phyloP scores from a whole-genome alignment of 2,329 filamentous ascomycete species.

The Cladosporium sp. region DNA sequence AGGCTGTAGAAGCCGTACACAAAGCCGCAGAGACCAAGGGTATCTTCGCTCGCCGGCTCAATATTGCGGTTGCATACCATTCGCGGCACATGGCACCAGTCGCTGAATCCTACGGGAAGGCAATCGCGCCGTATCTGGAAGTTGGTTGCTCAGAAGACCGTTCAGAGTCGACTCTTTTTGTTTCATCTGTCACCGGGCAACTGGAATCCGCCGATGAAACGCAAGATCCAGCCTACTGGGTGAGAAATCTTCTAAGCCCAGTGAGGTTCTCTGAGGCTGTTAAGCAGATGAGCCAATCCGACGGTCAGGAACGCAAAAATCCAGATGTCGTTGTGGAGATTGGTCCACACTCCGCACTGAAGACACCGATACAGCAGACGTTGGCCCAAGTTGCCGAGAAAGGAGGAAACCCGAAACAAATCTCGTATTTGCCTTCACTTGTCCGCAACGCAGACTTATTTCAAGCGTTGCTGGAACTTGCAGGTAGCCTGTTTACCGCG shows the following conservation, averaged over 20 bases:
- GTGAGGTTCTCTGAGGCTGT: too few relatives aligned
- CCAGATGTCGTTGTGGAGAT: neutral
- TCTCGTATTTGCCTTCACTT: too few relatives aligned
- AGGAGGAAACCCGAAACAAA: too few relatives aligned
- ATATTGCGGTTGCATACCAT: slow-evolving; percentile 41
- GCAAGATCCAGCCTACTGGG: neutral
- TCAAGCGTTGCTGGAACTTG: too few relatives aligned
- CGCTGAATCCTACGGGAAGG: slow-evolving; percentile 12
- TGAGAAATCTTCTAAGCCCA: neutral
- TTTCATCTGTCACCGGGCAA: too few relatives aligned
- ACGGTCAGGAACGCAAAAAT: too few relatives aligned
- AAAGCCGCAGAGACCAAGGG: slow-evolving; percentile 30
- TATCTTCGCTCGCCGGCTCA: slow-evolving; percentile 37
- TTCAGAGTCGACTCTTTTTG: too few relatives aligned
- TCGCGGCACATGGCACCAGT: slow-evolving; percentile 32
- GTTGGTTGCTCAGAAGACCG: too few relatives aligned
- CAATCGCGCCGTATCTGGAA: neutral
- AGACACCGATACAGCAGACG: neutral
- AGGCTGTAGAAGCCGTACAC: slow-evolving; percentile 31
- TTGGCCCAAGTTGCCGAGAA: neutral
- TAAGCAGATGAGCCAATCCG: too few relatives aligned
- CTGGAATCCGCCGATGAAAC: too few relatives aligned
- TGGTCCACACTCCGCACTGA: neutral
- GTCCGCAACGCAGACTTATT: too few relatives aligned
- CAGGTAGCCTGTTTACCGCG: too few relatives aligned